Conservation (phyloP, 495 filamentous ascomycete species). For the Neurospora hispaniola region DNA sequence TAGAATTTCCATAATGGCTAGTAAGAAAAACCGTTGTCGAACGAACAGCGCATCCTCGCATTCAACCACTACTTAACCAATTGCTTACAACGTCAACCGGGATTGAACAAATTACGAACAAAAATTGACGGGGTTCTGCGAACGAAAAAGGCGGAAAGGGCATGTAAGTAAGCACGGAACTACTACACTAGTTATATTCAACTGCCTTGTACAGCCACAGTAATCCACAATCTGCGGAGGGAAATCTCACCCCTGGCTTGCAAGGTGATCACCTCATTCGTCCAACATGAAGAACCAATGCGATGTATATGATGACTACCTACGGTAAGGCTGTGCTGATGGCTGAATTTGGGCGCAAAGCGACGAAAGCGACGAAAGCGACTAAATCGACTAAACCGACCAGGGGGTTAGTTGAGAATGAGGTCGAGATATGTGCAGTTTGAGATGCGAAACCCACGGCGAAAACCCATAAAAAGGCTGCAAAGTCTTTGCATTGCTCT, state of each 20-base stretch:
- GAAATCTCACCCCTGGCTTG: not conserved
- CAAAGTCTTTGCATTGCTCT: not conserved
- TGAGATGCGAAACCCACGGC: not conserved
- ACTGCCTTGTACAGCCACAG: not conserved
- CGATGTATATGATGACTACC: not conserved
- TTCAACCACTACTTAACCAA: not conserved
- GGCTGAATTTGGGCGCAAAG: not conserved
- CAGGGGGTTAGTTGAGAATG: not conserved
- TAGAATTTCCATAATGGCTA: not conserved
- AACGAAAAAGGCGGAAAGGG: not conserved
- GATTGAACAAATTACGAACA: not conserved
- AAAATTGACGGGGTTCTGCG: not conserved
- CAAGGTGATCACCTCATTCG: not conserved
- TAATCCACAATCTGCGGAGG: not conserved
- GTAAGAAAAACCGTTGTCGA: not conserved
- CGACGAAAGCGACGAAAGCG: not conserved
- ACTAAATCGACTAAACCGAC: not conserved
- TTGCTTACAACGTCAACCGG: not conserved
- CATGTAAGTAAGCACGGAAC: not conserved
- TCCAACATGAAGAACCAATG: not conserved
- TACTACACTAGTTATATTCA: not conserved
- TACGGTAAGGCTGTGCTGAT: not conserved
- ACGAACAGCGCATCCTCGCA: not conserved
- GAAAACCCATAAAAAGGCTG: not conserved
- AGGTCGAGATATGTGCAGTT: not conserved